A percentile compares a stretch with the other conserved stretches of the same genome.
Conservation (phyloP, 2,329 filamentous ascomycete species). For the Xenoacremonium recifei region DNA sequence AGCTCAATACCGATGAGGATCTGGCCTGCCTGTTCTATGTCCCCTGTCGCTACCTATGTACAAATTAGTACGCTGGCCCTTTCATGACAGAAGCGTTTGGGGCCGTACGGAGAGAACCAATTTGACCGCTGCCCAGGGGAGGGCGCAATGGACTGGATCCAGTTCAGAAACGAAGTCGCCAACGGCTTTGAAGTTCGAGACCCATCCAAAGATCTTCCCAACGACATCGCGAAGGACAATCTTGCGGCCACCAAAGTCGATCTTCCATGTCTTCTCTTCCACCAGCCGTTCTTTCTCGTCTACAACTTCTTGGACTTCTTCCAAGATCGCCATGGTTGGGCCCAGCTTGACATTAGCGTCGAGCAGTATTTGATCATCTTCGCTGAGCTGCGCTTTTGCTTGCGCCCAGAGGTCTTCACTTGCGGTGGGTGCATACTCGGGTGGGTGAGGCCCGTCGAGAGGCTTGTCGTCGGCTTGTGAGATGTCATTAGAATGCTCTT, state of each 20-base stretch:
- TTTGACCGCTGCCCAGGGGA: constrained; percentile 13
- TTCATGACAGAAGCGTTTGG: background rate
- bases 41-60: constrained; percentile 3
- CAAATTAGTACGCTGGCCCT: no score
- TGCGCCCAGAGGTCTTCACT: background rate
- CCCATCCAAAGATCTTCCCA: constrained; percentile 5
- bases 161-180: constrained; percentile 6
- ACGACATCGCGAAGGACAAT: constrained; percentile 6
- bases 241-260: constrained; percentile 4
- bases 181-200: constrained; percentile 5
- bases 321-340: background rate
- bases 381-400: background rate
- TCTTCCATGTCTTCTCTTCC: constrained; percentile 5
- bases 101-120: constrained; percentile 1
- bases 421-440: background rate
- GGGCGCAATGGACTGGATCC: constrained; percentile 8
- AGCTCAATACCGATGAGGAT: constrained; percentile 3
- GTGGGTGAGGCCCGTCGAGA: no score
- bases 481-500: no score
- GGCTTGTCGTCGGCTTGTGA: no score
- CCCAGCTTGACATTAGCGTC: background rate
- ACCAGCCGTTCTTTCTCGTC: constrained; percentile 1
- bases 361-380: background rate
- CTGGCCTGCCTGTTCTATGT: constrained; percentile 5
- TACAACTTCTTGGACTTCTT: background rate